These are phyloP conservation scores for Simplicillium sp. DNA, from an alignment of 2,329 filamentous ascomycete species.

Conservation along the genomic window DNA sequence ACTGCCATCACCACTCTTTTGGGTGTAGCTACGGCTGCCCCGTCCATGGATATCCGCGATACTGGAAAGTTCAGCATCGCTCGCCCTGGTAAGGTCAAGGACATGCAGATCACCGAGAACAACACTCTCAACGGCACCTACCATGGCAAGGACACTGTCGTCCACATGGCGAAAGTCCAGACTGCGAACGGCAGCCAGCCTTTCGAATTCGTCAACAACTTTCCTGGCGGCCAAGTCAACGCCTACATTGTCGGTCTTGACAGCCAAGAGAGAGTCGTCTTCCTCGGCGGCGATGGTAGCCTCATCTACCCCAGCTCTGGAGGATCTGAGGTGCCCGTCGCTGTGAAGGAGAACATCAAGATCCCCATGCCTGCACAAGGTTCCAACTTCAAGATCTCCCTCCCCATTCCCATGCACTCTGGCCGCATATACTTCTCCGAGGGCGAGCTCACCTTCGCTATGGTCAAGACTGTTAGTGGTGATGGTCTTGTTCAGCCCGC, in stretches of 20 bases:
- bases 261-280: conserved; percentile 26
- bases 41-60: conserved; percentile 6
- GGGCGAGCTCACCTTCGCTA: conserved; percentile 31
- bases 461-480: conserved; percentile 19
- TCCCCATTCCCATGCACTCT: conserved; percentile 29
- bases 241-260: conserved; percentile 38
- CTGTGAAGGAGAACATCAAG: conserved; percentile 27
- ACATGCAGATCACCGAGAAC: conserved; percentile 24
- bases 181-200: conserved; percentile 10
- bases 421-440: conserved; percentile 36
- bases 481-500: conserved; percentile 39
- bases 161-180: conserved; percentile 3
- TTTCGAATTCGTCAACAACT: conserved; percentile 32
- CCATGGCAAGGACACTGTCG: conserved; percentile 7
- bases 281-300: conserved; percentile 28
- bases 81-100: conserved; percentile 16
- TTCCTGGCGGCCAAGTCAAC: conserved; percentile 25
- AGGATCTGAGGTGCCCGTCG: conserved; percentile 21
- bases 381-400: conserved; percentile 23
- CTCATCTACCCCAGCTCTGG: conserved; percentile 32
- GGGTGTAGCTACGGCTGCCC: conserved; percentile 8
- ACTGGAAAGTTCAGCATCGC: conserved; percentile 18
- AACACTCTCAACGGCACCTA: conserved; percentile 30
- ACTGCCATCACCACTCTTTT: conserved; percentile 8
- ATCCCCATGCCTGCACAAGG: conserved; percentile 30